A percentile compares a stretch with the other conserved stretches of the same genome.
phyloP scores from a whole-genome alignment of 495 filamentous ascomycete genomes.

The Hypomontagnella monticulosa region DNA sequence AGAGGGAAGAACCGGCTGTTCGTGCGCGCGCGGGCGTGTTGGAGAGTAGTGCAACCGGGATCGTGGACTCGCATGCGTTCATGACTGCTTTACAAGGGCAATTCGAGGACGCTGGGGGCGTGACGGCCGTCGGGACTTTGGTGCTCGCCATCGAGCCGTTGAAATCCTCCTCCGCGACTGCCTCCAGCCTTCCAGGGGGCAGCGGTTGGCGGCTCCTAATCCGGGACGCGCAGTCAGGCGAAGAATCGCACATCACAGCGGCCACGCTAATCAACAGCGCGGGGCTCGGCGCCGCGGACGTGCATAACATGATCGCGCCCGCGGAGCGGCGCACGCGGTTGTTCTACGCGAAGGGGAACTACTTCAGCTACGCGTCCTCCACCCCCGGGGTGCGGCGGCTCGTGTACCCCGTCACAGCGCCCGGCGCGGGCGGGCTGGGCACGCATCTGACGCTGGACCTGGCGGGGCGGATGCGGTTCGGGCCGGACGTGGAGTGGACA shows the following conservation, averaged over 20 bases:
- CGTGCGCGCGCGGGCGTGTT: constrained; percentile 77
- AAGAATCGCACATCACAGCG: constrained; percentile 69
- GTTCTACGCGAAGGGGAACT: constrained; percentile 93
- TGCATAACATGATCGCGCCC: constrained; percentile 87
- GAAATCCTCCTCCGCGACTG: constrained; percentile 53
- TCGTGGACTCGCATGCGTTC: constrained; percentile 84
- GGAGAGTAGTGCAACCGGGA: constrained; percentile 85
- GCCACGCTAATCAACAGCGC: constrained; percentile 86
- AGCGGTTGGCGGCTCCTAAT: constrained; percentile 56
- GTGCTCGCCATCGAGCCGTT: constrained; percentile 71
- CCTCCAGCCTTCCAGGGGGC: constrained; percentile 63
- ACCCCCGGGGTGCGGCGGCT: constrained; percentile 75
- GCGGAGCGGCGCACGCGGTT: constrained; percentile 63
- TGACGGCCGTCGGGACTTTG: constrained; percentile 69
- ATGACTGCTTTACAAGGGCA: constrained; percentile 81
- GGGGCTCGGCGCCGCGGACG: constrained; percentile 76
- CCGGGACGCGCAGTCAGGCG: constrained; percentile 54
- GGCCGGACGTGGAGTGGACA: constrained; percentile 96
- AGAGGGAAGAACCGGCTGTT: constrained; percentile 75
- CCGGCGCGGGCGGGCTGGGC: constrained; percentile 84
- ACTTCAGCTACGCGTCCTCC: constrained; percentile 83
- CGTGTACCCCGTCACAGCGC: constrained; percentile 84
- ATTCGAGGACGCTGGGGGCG: constrained; percentile 81
- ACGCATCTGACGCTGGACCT: constrained; percentile 95
- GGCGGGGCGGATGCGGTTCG: constrained; percentile 86